Base-by-base conservation (phyloP, 139 green algal species). In the Mesotaenium endlicherianum region DNA sequence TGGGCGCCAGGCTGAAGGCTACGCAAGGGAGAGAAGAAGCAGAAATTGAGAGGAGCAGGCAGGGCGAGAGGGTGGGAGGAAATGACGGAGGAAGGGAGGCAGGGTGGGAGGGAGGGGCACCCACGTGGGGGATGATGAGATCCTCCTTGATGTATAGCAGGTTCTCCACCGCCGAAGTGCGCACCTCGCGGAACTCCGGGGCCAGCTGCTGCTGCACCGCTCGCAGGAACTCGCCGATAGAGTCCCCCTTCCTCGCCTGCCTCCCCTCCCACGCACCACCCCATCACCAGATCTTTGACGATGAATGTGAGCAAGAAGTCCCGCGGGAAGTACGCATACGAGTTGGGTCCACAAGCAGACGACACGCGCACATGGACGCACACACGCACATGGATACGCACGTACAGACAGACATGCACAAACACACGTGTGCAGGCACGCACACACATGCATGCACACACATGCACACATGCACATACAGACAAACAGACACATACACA, bases 131-230 rank as follows among this genome's bases (percentile, higher is more conserved):
- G 55, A 98, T 90, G 64, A 98, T 96, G 60, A 97, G 76, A 85
- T 97, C 94, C 87, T 97, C 94, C 89, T 99, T 98, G 80, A 99
- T 91, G 88, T 98, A 99, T 91, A 99, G 93, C 58, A 99, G 87
- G 72, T 93, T 95, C 74, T 93, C 91, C 41, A 93, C 85, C 3
- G 70, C 83, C 0, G 82, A 77, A 5, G 89, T 84, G 16, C 93
- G 88, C 70, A 98, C 79, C 86, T 98, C 95, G 40, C 94, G 87
- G 87, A 99, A 98, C 50, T 97, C 89, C 11, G 88, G 69, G 14
- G 87, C 83, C 70, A 98, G 91, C 90, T 98, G 93, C 72, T 97
- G 92, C 30, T 92, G 88, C 47, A 96, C 96, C 0, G 88, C 84
- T 72, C 93, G 93, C 34, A 99, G 89, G 82, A 99, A 99, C 6